Conservation (phyloP, 768 basidiomycete species). For the Lactifluus rugatus region DNA sequence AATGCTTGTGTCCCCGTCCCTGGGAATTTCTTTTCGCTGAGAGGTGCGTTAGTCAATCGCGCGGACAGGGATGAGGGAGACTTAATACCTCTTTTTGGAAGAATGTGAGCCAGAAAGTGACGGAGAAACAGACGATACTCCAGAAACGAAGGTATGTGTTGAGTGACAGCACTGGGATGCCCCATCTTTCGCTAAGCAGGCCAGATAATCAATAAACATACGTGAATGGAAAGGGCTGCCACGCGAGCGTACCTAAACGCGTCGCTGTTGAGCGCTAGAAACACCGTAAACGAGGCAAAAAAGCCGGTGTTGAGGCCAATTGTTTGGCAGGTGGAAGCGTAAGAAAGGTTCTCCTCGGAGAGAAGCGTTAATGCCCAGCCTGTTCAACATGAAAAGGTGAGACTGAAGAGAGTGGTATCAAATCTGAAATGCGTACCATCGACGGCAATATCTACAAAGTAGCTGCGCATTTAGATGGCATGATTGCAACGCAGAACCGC, state of each 20-base stretch:
- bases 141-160: conserved; percentile 81
- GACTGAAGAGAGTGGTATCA: conserved; percentile 24
- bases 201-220: not conserved
- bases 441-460: conserved; percentile 78
- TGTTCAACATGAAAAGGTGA: conserved; percentile 28
- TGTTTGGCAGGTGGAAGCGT: conserved; percentile 96
- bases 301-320: conserved; percentile 94
- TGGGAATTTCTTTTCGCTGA: conserved; percentile 66
- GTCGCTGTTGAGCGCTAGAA: conserved; percentile 92
- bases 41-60: not conserved
- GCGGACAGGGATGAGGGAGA: not conserved
- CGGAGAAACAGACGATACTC: conserved; percentile 64
- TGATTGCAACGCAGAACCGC: not conserved
- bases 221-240: not conserved
- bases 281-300: conserved; percentile 94
- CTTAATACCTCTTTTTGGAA: conserved; percentile 81
- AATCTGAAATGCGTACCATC: conserved; percentile 56
- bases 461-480: conserved; percentile 16
- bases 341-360: conserved; percentile 88
- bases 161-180: conserved; percentile 60
- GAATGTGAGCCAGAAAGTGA: conserved; percentile 82
- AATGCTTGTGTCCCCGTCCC: conserved; percentile 82
- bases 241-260: conserved; percentile 57
- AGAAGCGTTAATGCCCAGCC: conserved; percentile 78
- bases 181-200: conserved; percentile 55